Evolutionary conservation across 2,329 filamentous ascomycete species (phyloP).

Genomic region (Furcasterigmium sp.): DNA sequence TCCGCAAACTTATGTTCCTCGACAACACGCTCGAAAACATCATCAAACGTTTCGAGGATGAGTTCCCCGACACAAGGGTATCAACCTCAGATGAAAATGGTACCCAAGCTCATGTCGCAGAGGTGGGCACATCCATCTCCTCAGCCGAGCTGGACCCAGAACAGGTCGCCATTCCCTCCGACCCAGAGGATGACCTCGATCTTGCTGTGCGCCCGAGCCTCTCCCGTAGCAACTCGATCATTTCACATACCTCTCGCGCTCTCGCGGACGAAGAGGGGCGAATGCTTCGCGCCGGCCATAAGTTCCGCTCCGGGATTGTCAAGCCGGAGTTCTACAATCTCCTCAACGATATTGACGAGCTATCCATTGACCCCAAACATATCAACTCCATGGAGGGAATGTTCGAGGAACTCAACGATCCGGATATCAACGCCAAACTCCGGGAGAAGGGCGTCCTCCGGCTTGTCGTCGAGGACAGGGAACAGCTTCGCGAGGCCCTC

Average conservation of each 20-base stretch:
- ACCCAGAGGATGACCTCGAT: slow-evolving; percentile 44
- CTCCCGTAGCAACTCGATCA: slow-evolving; percentile 46
- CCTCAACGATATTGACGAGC: slow-evolving; percentile 42
- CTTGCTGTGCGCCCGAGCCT: slow-evolving; percentile 33
- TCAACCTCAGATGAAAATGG: slow-evolving; percentile 21
- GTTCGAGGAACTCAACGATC: slow-evolving; percentile 57
- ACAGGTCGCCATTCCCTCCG: slow-evolving; percentile 31
- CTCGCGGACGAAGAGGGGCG: slow-evolving; percentile 54
- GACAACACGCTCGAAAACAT: slow-evolving; percentile 85
- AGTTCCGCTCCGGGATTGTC: slow-evolving; percentile 49
- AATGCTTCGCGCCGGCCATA: slow-evolving; percentile 49
- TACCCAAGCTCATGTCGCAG: slow-evolving; percentile 17
- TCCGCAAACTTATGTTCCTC: slow-evolving; percentile 81
- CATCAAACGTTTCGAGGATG: slow-evolving; percentile 92
- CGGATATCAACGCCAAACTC: slow-evolving; percentile 47
- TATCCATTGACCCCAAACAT: slow-evolving; percentile 45
- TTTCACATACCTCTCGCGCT: slow-evolving; percentile 44
- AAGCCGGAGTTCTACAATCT: slow-evolving; percentile 46
- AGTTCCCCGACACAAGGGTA: slow-evolving; percentile 82
- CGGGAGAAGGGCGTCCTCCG: slow-evolving; percentile 54
- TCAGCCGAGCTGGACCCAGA: slow-evolving; percentile 28
- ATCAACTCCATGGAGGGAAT: slow-evolving; percentile 52
- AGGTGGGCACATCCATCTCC: slow-evolving; percentile 20
- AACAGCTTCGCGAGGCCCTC: slow-evolving; percentile 41
- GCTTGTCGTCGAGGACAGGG: slow-evolving; percentile 55